Conservation (phyloP, 148 eudicot genomes). For the Chenopodium formosanum region DNA sequence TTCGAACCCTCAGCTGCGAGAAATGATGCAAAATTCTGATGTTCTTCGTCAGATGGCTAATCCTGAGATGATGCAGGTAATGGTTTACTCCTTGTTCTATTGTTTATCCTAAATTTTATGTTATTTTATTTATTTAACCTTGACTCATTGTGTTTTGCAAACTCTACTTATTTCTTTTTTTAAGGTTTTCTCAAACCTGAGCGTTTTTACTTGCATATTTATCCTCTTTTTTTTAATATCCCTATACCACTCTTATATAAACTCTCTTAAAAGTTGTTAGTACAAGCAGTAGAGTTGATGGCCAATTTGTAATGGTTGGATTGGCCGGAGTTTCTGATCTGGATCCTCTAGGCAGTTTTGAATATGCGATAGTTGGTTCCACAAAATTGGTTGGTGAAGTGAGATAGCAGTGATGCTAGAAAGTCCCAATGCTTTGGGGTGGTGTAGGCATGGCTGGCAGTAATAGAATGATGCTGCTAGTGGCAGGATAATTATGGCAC, state of each 20-base stretch:
- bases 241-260: too few relatives aligned
- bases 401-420: not conserved
- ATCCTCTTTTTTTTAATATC: too few relatives aligned
- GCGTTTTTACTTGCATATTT: too few relatives aligned
- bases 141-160: too few relatives aligned
- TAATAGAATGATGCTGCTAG: too few relatives aligned
- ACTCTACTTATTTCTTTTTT: too few relatives aligned
- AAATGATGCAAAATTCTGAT: slow-evolving; percentile 94
- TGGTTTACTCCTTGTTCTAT: not conserved
- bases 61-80: slow-evolving; percentile 90
- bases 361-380: not conserved
- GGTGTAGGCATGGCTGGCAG: not conserved
- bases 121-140: too few relatives aligned
- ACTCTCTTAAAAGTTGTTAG: too few relatives aligned
- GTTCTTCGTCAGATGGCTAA: slow-evolving; percentile 65
- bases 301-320: not conserved
- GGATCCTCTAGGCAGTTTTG: not conserved
- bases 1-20: slow-evolving; percentile 78
- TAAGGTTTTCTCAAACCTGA: too few relatives aligned
- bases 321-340: not conserved
- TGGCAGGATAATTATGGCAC: not conserved
- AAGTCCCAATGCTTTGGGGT: not conserved
- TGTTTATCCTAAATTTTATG: not conserved
- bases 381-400: not conserved
- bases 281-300: not conserved